Evolutionary conservation across 192 early-diverging fungal species (phyloP), one percentile per base, ranked within the genome.

Genomic region (Dimargaris cristalligena): DNA sequence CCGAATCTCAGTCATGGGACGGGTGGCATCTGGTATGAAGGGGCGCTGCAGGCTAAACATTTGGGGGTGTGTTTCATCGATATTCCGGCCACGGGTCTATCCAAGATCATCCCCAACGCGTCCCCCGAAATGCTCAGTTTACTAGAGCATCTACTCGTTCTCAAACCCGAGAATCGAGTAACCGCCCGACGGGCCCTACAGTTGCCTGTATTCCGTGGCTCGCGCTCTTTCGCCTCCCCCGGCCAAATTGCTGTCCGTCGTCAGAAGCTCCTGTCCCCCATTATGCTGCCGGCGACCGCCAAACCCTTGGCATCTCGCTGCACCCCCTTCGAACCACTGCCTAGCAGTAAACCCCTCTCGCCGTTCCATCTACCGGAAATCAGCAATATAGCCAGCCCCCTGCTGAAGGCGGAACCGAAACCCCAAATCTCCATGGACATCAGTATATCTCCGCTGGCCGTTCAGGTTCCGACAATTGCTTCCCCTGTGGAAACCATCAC

Each of bases 111-210:
- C 29, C 79, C 76, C 13, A 71, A 73, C 6, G 86, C 78, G 9
- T 74, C 80, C 1, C 54, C 59, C 4, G 78, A 70, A 9, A 65
- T 79, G 29, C 55, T 84, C 10, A 74, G 78, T 35, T 50, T 96
- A 4, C 69, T 96, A 2, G 78, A 74, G 14, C 80, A 83, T 31
- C 69, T 89, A 55, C 67, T 96, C 25, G 74, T 76, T 34, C 90
- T 90, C 52, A 88, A 93, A 54, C 92, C 92, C 23, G 74, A 71
- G 29, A 68, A 72, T 33, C 71, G 92, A 28, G 78, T 86, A 4
- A 85, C 85, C 0, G 89, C 91, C 0, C 65, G 69, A 20, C 84
- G 91, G n/a, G 78, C 84, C 0, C 63, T 95, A 48, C 62, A 66
- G 34, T 72, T 65, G 13, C 32, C 55, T 26, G 55, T 57, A n/a